A percentile compares a stretch with the other conserved stretches of the same genome.
Evolutionary conservation across 2,329 filamentous ascomycete species (phyloP).

Genomic region (Apiospora phragmitis): DNA sequence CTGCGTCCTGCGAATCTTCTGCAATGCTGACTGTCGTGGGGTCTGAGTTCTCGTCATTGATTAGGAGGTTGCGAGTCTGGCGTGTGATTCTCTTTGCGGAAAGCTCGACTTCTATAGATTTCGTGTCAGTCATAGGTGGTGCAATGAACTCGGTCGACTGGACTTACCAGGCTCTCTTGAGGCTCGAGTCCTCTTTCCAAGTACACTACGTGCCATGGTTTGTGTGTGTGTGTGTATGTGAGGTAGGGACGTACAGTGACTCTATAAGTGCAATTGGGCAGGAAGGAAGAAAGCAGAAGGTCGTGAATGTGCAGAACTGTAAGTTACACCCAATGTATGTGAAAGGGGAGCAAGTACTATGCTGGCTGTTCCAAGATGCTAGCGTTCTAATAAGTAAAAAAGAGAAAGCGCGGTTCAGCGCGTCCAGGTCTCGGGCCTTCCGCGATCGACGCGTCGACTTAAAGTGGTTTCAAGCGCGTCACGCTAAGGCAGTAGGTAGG

Average conservation of each 20-base stretch:
- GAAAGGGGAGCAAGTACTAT: background rate
- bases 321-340: background rate
- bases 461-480: slow-evolving; percentile 2
- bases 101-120: slow-evolving; percentile 29
- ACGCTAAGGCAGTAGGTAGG: too few species aligned
- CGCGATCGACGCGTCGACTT: background rate
- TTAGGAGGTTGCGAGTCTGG: slow-evolving; percentile 40
- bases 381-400: background rate
- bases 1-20: slow-evolving; percentile 19
- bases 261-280: background rate
- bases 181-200: slow-evolving; percentile 34
- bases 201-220: slow-evolving; percentile 33
- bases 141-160: background rate
- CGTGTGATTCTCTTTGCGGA: slow-evolving; percentile 50
- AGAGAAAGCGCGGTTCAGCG: background rate
- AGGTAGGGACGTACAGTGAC: background rate
- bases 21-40: slow-evolving; percentile 43
- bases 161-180: slow-evolving; percentile 33
- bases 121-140: slow-evolving; percentile 15
- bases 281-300: background rate
- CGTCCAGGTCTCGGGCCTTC: background rate
- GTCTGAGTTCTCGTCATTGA: slow-evolving; percentile 70
- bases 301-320: background rate
- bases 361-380: background rate
- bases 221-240: background rate